Percentiles rank a stretch among this genome's conserved stretches.
phyloP scores from a whole-genome alignment of 177 flowering plant genomes.

The Tripterygium wilfordii region DNA sequence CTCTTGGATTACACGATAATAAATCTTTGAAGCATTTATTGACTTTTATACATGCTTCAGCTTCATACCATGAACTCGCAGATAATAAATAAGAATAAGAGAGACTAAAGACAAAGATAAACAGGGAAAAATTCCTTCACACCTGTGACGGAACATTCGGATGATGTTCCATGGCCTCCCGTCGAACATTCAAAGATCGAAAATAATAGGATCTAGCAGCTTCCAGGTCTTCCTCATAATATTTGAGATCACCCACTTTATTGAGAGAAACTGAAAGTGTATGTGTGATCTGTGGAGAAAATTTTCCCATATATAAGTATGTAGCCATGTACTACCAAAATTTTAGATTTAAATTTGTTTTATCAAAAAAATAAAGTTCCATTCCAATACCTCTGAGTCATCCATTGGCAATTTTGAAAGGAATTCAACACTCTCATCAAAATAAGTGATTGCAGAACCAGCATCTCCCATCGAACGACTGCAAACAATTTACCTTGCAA shows the following conservation, averaged over 20 bases:
- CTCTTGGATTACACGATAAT: no score
- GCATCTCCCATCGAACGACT: slow-evolving; percentile 86
- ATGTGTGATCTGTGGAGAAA: slow-evolving; percentile 60
- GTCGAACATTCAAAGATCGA: slow-evolving; percentile 78
- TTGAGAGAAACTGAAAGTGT: slow-evolving; percentile 96
- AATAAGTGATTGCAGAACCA: slow-evolving; percentile 59
- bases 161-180: slow-evolving; percentile 53
- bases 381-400: slow-evolving; percentile 94
- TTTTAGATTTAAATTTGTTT: no score
- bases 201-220: slow-evolving; percentile 68
- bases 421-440: slow-evolving; percentile 81
- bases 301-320: not conserved
- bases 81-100: not conserved
- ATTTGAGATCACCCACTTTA: slow-evolving; percentile 96
- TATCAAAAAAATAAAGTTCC: no score
- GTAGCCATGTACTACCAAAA: not conserved
- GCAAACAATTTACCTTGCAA: slow-evolving; percentile 21
- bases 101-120: not conserved
- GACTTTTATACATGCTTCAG: no score
- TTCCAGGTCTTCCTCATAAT: slow-evolving; percentile 76
- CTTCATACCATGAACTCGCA: no score
- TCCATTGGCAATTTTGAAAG: slow-evolving; percentile 59
- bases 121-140: slow-evolving; percentile 6
- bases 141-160: slow-evolving; percentile 72
- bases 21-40: no score